Conservation (phyloP, 176 grass and related monocot genomes). For the Cenchrus americanus region DNA sequence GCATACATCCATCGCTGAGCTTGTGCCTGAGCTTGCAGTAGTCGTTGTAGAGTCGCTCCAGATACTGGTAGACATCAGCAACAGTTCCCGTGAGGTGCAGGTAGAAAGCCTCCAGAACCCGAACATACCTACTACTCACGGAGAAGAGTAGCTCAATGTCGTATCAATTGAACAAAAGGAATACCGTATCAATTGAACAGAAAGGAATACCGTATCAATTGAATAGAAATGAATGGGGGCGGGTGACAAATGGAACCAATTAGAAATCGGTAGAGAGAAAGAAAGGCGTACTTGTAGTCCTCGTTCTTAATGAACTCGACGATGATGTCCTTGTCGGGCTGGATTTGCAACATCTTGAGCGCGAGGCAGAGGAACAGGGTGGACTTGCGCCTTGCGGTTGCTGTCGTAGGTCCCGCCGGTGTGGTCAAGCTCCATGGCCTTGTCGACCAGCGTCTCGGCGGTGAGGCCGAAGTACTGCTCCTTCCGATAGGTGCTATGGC, state of each 20-base stretch:
- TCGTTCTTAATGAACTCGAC: constrained; percentile 99
- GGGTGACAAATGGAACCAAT: background rate
- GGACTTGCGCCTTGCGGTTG: constrained; percentile 71
- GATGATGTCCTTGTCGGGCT: constrained; percentile 94
- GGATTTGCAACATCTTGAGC: constrained; percentile 99
- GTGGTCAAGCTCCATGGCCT: constrained; percentile 99
- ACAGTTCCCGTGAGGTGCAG: constrained; percentile 75
- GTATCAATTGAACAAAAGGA: too few relatives aligned
- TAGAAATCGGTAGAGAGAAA: background rate
- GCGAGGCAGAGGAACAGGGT: constrained; percentile 87
- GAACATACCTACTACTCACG: constrained; percentile 68
- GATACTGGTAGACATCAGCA: constrained; percentile 89
- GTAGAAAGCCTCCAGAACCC: constrained; percentile 81
- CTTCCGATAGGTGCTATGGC: constrained; percentile 92
- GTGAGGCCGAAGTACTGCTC: constrained; percentile 97
- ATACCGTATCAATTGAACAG: too few relatives aligned
- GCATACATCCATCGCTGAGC: constrained; percentile 74
- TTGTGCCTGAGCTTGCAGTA: constrained; percentile 87
- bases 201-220: background rate
- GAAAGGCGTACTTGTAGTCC: constrained; percentile 69
- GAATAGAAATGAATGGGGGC: background rate
- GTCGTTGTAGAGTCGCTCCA: constrained; percentile 93
- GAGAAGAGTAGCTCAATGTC: background rate
- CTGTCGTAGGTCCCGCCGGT: constrained; percentile 81
- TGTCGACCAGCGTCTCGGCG: constrained; percentile 95